Percentiles rank a stretch among this genome's conserved stretches.
phyloP scores from a whole-genome alignment of 805 yeast genomes.

The Suhomyces pyralidae region DNA sequence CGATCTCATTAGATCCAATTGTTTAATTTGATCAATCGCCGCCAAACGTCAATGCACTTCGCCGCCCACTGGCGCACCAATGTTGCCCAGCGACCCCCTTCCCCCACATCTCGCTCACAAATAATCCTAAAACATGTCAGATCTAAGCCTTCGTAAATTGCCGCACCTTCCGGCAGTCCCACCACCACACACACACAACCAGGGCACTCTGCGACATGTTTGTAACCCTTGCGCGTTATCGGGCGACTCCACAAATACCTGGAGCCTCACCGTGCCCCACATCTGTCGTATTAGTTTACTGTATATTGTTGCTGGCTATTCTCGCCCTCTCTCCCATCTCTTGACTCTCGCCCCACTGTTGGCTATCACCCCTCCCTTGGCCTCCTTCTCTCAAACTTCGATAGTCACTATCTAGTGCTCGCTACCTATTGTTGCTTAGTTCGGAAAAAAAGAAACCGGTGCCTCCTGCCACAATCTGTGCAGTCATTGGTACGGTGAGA shows the following conservation, averaged over 20 bases:
- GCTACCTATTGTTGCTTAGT: neutral
- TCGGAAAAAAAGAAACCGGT: neutral
- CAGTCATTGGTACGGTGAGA: neutral
- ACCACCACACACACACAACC: neutral
- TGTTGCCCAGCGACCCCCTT: too few relatives aligned
- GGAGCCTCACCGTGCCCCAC: neutral
- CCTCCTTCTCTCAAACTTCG: neutral
- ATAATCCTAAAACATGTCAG: neutral
- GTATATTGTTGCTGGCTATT: too few relatives aligned
- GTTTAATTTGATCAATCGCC: neutral
- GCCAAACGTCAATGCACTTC: neutral
- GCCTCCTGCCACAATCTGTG: neutral
- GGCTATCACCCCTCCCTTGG: too few relatives aligned
- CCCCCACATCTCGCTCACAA: neutral
- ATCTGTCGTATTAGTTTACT: neutral
- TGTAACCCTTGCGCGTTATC: neutral
- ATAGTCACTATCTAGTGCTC: neutral
- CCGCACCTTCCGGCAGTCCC: neutral
- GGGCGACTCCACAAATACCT: neutral
- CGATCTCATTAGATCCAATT: too few relatives aligned
- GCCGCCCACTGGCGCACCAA: neutral
- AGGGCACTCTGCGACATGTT: neutral
- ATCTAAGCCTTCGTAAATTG: neutral
- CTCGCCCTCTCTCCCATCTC: too few relatives aligned
- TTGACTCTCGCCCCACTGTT: too few relatives aligned